These are phyloP conservation scores for Clonostachys sp. DNA, from an alignment of 2,329 filamentous ascomycete genomes.

Conservation along the genomic window DNA sequence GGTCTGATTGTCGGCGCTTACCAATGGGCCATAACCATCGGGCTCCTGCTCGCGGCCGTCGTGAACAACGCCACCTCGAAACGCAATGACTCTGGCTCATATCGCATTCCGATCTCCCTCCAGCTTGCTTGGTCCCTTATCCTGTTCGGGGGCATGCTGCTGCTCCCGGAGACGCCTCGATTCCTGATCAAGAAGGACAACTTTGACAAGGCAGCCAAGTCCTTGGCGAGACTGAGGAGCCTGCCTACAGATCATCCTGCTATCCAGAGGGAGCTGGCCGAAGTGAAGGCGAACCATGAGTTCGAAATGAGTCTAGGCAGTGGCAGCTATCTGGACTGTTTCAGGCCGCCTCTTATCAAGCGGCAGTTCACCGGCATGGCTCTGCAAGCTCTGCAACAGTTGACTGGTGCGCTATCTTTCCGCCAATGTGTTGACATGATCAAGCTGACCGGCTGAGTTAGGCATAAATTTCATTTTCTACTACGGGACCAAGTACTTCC, in stretches of 20 bases:
- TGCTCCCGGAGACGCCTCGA: conserved; percentile 71
- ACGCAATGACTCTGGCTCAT: conserved; percentile 49
- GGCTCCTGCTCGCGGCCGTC: conserved; percentile 60
- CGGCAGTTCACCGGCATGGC: conserved; percentile 30
- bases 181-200: conserved; percentile 60
- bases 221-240: conserved; percentile 4
- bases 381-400: conserved; percentile 50
- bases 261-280: conserved; percentile 17
- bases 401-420: conserved; percentile 1
- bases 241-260: conserved; percentile 2
- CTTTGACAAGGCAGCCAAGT: conserved; percentile 46
- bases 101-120: conserved; percentile 58
- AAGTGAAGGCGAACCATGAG: conserved; percentile 61
- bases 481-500: conserved; percentile 32
- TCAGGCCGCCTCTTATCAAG: conserved; percentile 18
- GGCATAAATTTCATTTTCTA: conserved; percentile 32
- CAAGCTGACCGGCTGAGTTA: conserved; percentile 11
- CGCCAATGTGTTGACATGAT: neutral
- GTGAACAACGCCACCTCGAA: conserved; percentile 58
- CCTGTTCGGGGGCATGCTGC: conserved; percentile 57
- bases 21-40: conserved; percentile 67
- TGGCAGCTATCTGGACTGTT: conserved; percentile 44
- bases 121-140: conserved; percentile 68
- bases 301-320: conserved; percentile 34
- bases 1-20: conserved; percentile 67